Evolutionary conservation across 352 stramenopile species (phyloP).

Genomic region (Phytophthora hibernalis): DNA sequence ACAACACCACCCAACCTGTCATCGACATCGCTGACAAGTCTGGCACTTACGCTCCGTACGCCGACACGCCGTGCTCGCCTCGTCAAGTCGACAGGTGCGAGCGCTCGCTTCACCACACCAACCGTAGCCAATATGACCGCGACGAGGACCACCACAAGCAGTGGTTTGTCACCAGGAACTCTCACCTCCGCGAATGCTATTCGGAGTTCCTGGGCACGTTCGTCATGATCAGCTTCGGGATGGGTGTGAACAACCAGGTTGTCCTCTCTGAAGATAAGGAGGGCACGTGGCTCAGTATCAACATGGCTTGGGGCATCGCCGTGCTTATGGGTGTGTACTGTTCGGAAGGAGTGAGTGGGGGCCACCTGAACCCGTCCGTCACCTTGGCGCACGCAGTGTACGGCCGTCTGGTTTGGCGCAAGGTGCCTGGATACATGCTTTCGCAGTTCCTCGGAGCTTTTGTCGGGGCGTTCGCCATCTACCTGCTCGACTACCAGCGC

Average conservation of each 20-base stretch:
- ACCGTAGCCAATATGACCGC: constrained; percentile 36
- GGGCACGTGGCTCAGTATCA: constrained; percentile 72
- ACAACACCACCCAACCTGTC: constrained; percentile 30
- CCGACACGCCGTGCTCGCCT: constrained; percentile 27
- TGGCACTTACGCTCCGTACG: constrained; percentile 30
- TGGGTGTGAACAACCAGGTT: constrained; percentile 72
- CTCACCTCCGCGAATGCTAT: constrained; percentile 49
- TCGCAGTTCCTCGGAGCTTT: constrained; percentile 57
- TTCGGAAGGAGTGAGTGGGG: constrained; percentile 57
- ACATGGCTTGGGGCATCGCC: constrained; percentile 58
- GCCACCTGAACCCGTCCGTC: constrained; percentile 71
- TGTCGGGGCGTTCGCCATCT: constrained; percentile 46
- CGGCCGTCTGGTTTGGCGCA: constrained; percentile 51
- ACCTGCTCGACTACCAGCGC: constrained; percentile 57
- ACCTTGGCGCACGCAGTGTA: constrained; percentile 59
- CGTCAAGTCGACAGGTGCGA: constrained; percentile 31
- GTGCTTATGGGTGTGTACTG: constrained; percentile 65
- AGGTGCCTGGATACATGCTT: constrained; percentile 51
- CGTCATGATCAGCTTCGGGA: constrained; percentile 62
- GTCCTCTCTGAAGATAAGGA: constrained; percentile 50
- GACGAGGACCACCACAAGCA: constrained; percentile 30
- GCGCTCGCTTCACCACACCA: constrained; percentile 42
- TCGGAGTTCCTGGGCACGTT: constrained; percentile 58
- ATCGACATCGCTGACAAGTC: constrained; percentile 41
- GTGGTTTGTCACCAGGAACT: constrained; percentile 35